Percentiles rank a stretch among this genome's conserved stretches.
Conservation (phyloP, 2,329 filamentous ascomycete species). For the Monilinia vaccinii-corymbosi region DNA sequence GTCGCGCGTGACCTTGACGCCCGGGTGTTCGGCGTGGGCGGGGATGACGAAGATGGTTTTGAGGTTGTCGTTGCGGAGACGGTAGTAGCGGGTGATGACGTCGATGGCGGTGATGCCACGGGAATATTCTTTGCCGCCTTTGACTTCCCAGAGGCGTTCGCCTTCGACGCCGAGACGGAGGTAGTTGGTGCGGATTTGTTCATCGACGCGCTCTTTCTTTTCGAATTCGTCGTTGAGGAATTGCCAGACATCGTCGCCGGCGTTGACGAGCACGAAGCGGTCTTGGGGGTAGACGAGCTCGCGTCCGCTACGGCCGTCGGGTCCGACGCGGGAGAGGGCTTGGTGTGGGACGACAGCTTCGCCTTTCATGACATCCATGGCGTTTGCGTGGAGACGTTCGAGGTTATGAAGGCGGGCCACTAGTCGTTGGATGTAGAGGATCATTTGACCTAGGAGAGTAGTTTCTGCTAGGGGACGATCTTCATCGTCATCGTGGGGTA, state of each 20-base stretch:
- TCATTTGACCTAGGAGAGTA: slow-evolving; percentile 48
- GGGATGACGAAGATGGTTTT: slow-evolving; percentile 45
- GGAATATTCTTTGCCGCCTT: slow-evolving; percentile 17
- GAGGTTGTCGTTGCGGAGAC: slow-evolving; percentile 35
- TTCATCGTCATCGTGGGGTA: slow-evolving; percentile 36
- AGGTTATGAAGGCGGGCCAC: slow-evolving; percentile 47
- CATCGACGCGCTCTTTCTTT: slow-evolving; percentile 25
- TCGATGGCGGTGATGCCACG: slow-evolving; percentile 41
- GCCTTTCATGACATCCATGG: slow-evolving; percentile 40
- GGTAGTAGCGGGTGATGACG: slow-evolving; percentile 43
- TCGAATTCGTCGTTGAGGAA: slow-evolving; percentile 39
- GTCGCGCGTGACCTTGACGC: slow-evolving; percentile 35
- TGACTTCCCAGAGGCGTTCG: slow-evolving; percentile 25
- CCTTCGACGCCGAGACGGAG: slow-evolving; percentile 34
- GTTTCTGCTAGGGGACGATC: slow-evolving; percentile 38
- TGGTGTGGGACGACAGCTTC: slow-evolving; percentile 43
- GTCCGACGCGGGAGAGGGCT: slow-evolving; percentile 43
- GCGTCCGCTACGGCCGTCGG: slow-evolving; percentile 38
- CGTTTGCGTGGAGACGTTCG: slow-evolving; percentile 43
- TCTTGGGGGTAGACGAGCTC: slow-evolving; percentile 47
- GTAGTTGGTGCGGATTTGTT: slow-evolving; percentile 34
- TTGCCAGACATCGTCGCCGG: slow-evolving; percentile 41
- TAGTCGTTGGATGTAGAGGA: slow-evolving; percentile 45
- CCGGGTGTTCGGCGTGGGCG: slow-evolving; percentile 39
- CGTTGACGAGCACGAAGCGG: slow-evolving; percentile 45